A percentile compares a stretch with the other conserved stretches of the same genome.
Conservation (phyloP, 306 rosid species). For the Gynostemma pentaphyllum region DNA sequence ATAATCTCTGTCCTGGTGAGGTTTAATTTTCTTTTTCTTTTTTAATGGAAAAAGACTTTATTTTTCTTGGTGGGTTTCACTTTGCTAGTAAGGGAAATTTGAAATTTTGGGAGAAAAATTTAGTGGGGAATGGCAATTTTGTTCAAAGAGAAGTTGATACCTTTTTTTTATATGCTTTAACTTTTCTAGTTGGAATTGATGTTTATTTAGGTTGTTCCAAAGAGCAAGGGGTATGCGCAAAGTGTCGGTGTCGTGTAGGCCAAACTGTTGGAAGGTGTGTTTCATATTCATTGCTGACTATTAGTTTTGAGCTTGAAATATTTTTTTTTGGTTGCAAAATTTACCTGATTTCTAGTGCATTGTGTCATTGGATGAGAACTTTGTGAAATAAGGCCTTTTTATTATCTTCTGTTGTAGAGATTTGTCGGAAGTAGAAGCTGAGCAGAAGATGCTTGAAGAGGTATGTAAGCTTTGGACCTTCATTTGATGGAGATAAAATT, state of each 20-base stretch:
- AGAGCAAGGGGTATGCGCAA: slow-evolving; percentile 81
- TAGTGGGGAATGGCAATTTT: background rate
- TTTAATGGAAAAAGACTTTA: background rate
- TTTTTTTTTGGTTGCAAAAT: background rate
- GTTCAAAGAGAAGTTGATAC: background rate
- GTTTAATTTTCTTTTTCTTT: background rate
- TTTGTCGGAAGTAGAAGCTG: slow-evolving; percentile 67
- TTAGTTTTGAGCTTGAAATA: background rate
- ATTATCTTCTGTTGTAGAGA: slow-evolving; percentile 32
- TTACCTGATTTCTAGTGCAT: background rate
- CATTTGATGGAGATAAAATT: background rate
- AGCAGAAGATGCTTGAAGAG: slow-evolving; percentile 80
- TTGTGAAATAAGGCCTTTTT: background rate
- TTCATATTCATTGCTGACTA: slow-evolving; percentile 9
- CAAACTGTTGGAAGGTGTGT: slow-evolving; percentile 68
- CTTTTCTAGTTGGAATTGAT: slow-evolving; percentile 11
- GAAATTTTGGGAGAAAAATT: background rate
- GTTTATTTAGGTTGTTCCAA: slow-evolving; percentile 67
- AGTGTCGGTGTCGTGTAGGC: slow-evolving; percentile 50
- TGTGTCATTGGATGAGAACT: background rate
- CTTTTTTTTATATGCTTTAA: background rate
- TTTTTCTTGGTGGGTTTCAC: background rate
- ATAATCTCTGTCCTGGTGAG: slow-evolving; percentile 62
- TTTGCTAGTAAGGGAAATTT: background rate
- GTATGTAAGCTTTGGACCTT: slow-evolving; percentile 24